phyloP scores from a whole-genome alignment of 129 eudicot species.

The Gnaphalium uliginosum region DNA sequence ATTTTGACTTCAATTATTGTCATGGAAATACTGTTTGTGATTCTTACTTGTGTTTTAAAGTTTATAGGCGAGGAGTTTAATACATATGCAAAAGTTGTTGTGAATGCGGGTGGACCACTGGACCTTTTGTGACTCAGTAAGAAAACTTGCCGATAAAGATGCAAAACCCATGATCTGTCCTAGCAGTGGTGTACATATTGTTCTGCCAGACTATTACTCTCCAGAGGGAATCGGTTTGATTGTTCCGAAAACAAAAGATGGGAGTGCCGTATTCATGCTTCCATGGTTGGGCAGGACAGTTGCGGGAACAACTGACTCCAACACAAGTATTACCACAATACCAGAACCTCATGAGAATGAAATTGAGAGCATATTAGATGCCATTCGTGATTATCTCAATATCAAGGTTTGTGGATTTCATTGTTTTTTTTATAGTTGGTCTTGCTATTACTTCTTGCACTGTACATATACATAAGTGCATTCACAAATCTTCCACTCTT shows the following conservation, averaged over 20 bases:
- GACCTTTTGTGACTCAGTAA: slow-evolving; percentile 77
- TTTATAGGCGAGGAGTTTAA: slow-evolving; percentile 66
- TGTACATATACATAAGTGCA: too few species aligned
- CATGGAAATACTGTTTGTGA: slow-evolving; percentile 3
- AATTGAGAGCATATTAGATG: slow-evolving; percentile 76
- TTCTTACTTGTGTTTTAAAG: slow-evolving; percentile 29
- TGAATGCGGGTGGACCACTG: slow-evolving; percentile 90
- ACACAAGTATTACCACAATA: slow-evolving; percentile 68
- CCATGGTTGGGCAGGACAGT: slow-evolving; percentile 96
- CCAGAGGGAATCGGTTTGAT: slow-evolving; percentile 94
- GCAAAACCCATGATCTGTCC: slow-evolving; percentile 78
- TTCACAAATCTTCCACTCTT: too few species aligned
- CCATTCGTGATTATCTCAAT: slow-evolving; percentile 81
- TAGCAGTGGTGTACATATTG: slow-evolving; percentile 89
- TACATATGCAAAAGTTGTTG: slow-evolving; percentile 84
- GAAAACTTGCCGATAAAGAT: slow-evolving; percentile 65
- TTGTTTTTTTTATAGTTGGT: background rate
- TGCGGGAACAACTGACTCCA: slow-evolving; percentile 91
- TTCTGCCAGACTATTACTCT: slow-evolving; percentile 87
- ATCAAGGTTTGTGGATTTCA: slow-evolving; percentile 56
- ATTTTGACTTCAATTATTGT: background rate
- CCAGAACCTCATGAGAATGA: slow-evolving; percentile 96
- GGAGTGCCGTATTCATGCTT: slow-evolving; percentile 91
- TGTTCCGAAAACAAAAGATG: slow-evolving; percentile 94
- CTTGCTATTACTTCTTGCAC: background rate